These are phyloP conservation scores for Salvia splendens DNA, from an alignment of 257 asterid species.

Conservation along the genomic window DNA sequence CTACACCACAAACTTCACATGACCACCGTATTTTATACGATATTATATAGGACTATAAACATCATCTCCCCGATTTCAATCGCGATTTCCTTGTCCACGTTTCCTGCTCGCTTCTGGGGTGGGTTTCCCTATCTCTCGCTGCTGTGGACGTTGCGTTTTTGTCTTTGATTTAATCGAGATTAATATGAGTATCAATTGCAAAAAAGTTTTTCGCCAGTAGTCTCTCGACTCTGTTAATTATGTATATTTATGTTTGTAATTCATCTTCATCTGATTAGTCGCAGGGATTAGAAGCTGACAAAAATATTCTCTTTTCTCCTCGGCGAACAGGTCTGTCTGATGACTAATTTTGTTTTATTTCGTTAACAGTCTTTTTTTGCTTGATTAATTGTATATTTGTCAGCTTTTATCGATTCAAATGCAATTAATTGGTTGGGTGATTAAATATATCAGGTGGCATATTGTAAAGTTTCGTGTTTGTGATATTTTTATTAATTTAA, in stretches of 20 bases:
- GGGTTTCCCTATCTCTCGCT: constrained; percentile 30
- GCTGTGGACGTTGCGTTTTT: neutral
- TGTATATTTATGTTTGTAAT: neutral
- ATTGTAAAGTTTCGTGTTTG: neutral
- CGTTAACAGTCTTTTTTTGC: neutral
- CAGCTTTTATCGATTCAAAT: neutral
- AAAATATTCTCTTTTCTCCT: constrained; percentile 35
- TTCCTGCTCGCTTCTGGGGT: constrained; percentile 49
- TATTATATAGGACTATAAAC: neutral
- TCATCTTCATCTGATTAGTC: constrained; percentile 29
- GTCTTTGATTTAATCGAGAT: constrained; percentile 3
- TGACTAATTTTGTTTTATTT: neutral
- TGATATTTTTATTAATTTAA: constrained; percentile 13
- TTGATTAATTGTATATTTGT: neutral
- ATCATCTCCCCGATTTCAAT: constrained; percentile 16
- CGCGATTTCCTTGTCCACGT: constrained; percentile 24
- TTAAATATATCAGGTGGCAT: neutral
- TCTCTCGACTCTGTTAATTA: constrained; percentile 16
- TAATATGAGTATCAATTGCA: constrained; percentile 9
- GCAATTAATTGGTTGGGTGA: neutral
- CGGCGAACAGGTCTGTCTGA: constrained; percentile 53
- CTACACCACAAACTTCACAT: constrained; percentile 2
- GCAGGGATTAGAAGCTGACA: constrained; percentile 44
- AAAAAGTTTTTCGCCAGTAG: neutral
- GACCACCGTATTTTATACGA: neutral